These are phyloP conservation scores for Flaveria bidentis DNA, from an alignment of 129 eudicot species.

Conservation along the genomic window DNA sequence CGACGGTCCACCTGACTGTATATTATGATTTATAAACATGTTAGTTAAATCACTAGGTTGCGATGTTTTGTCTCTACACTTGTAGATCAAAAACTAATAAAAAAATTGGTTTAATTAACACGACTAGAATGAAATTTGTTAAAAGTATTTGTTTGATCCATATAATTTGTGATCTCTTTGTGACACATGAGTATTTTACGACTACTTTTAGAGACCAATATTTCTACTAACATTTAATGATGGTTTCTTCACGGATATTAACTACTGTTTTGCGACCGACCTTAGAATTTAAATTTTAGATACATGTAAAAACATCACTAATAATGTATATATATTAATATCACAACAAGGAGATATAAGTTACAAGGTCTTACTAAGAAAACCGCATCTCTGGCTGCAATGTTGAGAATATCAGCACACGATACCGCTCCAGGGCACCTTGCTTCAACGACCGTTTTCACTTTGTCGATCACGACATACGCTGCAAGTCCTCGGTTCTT, in stretches of 20 bases:
- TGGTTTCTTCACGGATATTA: too few species aligned
- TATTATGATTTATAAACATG: neutral
- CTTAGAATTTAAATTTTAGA: too few species aligned
- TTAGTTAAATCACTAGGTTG: neutral
- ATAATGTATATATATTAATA: too few species aligned
- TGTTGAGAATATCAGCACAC: constrained; percentile 81
- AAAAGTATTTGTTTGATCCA: too few species aligned
- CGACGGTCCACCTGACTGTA: constrained; percentile 88
- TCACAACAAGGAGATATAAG: neutral
- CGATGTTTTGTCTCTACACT: too few species aligned
- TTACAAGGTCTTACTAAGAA: constrained; percentile 40
- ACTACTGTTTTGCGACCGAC: too few species aligned
- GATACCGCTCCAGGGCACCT: constrained; percentile 75
- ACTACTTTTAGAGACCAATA: too few species aligned
- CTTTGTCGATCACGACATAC: constrained; percentile 55
- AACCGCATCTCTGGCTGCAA: constrained; percentile 75
- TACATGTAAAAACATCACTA: neutral
- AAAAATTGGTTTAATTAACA: too few species aligned
- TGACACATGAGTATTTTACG: too few species aligned
- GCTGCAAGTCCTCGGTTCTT: constrained; percentile 61
- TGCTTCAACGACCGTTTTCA: constrained; percentile 67
- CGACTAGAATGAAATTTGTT: neutral
- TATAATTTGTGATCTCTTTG: too few species aligned
- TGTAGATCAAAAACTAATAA: too few species aligned
- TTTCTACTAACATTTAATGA: too few species aligned